Base-by-base conservation (phyloP, 2,329 filamentous ascomycete species). In the Aschersonia sp. region DNA sequence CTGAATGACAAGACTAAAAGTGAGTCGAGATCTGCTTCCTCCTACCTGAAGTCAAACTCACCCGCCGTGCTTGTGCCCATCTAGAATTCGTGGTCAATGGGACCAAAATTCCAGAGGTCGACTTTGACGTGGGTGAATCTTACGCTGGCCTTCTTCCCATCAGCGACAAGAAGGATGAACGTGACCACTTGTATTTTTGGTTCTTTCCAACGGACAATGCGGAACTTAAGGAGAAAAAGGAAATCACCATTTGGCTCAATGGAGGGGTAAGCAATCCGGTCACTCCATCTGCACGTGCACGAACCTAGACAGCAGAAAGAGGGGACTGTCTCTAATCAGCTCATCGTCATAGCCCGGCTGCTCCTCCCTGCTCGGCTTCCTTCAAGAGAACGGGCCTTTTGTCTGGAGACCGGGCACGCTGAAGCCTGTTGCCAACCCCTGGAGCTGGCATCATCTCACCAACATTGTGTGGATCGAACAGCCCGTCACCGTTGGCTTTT, bases 331-430 rank as follows among this genome's bases (percentile, higher is more conserved):
- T 8, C 35, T 37, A 12, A 37, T 37, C 35, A 4, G 35, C 35
- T 37, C 8, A 37, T 37, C 35, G 35, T 39, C n/a, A 29, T 22
- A 53, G 46, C 74, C 74, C n/a, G 74, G 73, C 30, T 78, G 73
- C 55, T 71, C 69, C 33, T 84, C 79, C 1, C 69, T 87, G 6
- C 73, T 80, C 53, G 84, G 83, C 6, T 68, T 89, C 2, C 60
- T 90, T 8, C 83, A 86, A 46, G 85, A 90, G 55, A 89, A 87
- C 55, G 85, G 86, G 0, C 82, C 85, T 0, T 83, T 87, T 56
- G 49, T 74, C 5, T 86, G 82, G 81, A 76, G 83, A 58, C 71
- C 77, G 10, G 86, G 86, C 35, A 89, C 83, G 1, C 75, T 71
- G 48, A 69, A 71, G 14, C 83, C 84, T 0, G 69, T 79, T 0